Percentiles rank a stretch among this genome's conserved stretches.
Conservation (phyloP, 169 alveolate genomes). For the Cryptosporidium viatorum region DNA sequence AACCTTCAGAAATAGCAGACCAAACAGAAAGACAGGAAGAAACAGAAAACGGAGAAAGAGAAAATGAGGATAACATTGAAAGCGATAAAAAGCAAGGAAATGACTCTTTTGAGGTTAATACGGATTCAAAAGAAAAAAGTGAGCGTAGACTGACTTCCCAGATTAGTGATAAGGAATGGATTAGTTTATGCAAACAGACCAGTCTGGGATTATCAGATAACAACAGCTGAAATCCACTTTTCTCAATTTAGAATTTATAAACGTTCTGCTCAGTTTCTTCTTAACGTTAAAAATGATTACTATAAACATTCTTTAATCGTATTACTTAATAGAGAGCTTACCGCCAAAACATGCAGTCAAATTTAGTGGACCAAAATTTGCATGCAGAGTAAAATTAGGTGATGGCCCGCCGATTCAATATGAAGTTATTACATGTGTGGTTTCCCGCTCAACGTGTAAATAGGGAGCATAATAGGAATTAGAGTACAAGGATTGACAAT, state of each 20-base stretch:
- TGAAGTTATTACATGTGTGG: no score
- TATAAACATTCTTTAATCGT: neutral
- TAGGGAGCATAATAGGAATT: neutral
- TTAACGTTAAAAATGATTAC: no score
- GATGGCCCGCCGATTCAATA: no score
- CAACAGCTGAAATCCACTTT: neutral
- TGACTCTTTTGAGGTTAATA: neutral
- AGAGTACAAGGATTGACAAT: neutral
- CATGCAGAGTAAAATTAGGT: neutral
- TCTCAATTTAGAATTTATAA: no score
- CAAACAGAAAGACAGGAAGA: neutral
- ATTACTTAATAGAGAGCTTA: neutral
- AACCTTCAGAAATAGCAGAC: neutral
- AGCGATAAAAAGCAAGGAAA: conserved; percentile 7
- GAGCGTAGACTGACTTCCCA: neutral
- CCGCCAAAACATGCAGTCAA: neutral
- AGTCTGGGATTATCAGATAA: conserved; percentile 17
- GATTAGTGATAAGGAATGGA: conserved; percentile 57
- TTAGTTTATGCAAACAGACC: conserved; percentile 37
- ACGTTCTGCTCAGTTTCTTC: no score
- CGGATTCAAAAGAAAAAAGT: neutral
- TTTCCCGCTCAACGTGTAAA: neutral
- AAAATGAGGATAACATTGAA: neutral
- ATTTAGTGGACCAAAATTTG: neutral
- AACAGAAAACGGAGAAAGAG: no score